Evolutionary conservation across 306 rosid genomes (phyloP), one percentile per base, ranked within the genome.

Genomic region (Vigna trinervia): DNA sequence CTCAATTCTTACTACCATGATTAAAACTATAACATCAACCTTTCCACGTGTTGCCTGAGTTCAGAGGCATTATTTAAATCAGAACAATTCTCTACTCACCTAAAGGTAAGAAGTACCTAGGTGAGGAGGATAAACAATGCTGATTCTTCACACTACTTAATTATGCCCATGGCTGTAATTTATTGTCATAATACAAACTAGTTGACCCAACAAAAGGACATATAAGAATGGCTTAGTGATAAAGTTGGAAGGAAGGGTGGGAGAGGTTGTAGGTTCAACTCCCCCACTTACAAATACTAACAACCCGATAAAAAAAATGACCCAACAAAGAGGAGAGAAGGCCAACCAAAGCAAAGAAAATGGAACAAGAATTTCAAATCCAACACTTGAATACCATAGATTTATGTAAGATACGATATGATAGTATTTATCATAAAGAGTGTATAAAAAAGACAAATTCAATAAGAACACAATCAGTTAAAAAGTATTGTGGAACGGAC

Each of bases 41-140:
- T 43, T 11, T 11, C 13, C 11, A 9, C 8, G 1, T 58, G 48
- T 17, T 10, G 71, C 53, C 65, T 53, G 54, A 71, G 71, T 48
- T 69, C 77, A 60, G 58, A 59, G 57, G 39, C 77, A 66, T 3
- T 23, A 26, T 60, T 60, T 23, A 30, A 63, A 52, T 65, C 63
- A 22, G 28, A 52, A 67, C 26, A 56, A 15, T 17, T 68, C 22
- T 28, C 36, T 72, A 8, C 38, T 20, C 46, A 50, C 43, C 72
- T 75, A 14, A 43, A 74, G 63, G 36, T 56, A 56, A 66, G 38
- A 45, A 22, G 39, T 54, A n/a, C 65, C 38, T n/a, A 39, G 74
- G 74, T 7, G 28, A 28, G 63, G 68, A 80, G 74, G 17, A 43
- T 46, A 56, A 73, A 64, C 60, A 19, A 19, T 17, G 26, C 7